These are phyloP conservation scores for Apostasia ramifera DNA, from an alignment of 106 monocot species.

Conservation along the genomic window DNA sequence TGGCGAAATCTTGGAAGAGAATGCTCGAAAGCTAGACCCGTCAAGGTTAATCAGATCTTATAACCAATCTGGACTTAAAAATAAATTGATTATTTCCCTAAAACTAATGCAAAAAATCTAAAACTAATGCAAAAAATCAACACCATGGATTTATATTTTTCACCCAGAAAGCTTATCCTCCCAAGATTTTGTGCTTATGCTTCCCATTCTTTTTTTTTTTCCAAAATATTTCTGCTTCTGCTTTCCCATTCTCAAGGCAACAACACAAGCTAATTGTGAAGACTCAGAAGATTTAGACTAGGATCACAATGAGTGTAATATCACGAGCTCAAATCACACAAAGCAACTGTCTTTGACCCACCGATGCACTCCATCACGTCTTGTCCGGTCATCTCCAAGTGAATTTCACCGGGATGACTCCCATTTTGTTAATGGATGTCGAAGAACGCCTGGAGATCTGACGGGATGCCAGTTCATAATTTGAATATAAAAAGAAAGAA, in stretches of 20 bases:
- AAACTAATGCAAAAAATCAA: no score
- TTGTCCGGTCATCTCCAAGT: conserved; percentile 20
- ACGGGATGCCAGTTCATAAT: conserved; percentile 4
- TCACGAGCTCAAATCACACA: conserved; percentile 13
- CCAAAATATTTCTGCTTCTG: no score
- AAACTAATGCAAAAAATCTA: no score
- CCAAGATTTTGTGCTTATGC: no score
- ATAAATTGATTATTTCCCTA: no score
- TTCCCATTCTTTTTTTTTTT: no score
- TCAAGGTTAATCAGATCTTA: conserved; percentile 15
- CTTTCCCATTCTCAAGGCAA: conserved; percentile 16
- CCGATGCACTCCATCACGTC: conserved; percentile 17
- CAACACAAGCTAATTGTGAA: conserved; percentile 7
- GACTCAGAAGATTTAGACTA: conserved; percentile 15
- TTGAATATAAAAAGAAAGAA: background rate
- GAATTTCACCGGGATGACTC: conserved; percentile 19
- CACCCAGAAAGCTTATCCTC: no score
- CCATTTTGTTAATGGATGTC: conserved; percentile 17
- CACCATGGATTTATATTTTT: no score
- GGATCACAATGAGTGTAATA: conserved; percentile 20
- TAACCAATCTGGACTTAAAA: conserved; percentile 5
- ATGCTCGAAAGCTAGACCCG: conserved; percentile 15
- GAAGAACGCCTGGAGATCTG: conserved; percentile 17
- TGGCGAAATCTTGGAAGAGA: conserved; percentile 12
- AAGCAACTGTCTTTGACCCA: conserved; percentile 8